These are phyloP conservation scores for Trichoderma polysporum DNA, from an alignment of 2,329 filamentous ascomycete species.

Conservation along the genomic window DNA sequence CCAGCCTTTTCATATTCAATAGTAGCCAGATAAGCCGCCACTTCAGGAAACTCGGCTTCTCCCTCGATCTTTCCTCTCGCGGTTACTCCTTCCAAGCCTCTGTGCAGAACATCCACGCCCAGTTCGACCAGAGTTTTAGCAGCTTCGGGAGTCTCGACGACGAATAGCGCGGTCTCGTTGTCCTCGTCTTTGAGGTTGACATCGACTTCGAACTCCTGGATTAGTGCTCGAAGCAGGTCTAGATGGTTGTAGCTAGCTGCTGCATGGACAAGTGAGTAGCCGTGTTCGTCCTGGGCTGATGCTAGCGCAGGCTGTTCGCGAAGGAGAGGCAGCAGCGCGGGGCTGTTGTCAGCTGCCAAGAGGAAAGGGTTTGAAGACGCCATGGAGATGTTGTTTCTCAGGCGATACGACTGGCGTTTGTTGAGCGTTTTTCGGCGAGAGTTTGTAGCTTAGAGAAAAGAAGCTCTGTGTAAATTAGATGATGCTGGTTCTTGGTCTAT, in stretches of 20 bases:
- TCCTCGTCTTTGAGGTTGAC: slow-evolving; percentile 87
- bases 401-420: background rate
- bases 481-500: background rate
- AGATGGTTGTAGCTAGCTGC: slow-evolving; percentile 89
- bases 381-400: slow-evolving; percentile 37
- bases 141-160: slow-evolving; percentile 77
- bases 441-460: background rate
- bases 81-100: slow-evolving; percentile 73
- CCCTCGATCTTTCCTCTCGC: slow-evolving; percentile 76
- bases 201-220: slow-evolving; percentile 74
- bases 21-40: slow-evolving; percentile 67
- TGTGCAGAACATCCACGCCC: slow-evolving; percentile 62
- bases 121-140: slow-evolving; percentile 80
- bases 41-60: slow-evolving; percentile 74
- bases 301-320: slow-evolving; percentile 73
- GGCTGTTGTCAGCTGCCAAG: slow-evolving; percentile 78
- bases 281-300: slow-evolving; percentile 78
- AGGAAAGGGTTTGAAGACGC: slow-evolving; percentile 63
- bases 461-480: background rate
- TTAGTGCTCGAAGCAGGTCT: slow-evolving; percentile 71
- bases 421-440: background rate
- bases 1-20: slow-evolving; percentile 31
- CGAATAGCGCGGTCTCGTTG: slow-evolving; percentile 90
- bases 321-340: slow-evolving; percentile 71
- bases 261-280: slow-evolving; percentile 92